phyloP scores from a whole-genome alignment of 371 early-diverging fungal genomes.

The Mortierella sp. region DNA sequence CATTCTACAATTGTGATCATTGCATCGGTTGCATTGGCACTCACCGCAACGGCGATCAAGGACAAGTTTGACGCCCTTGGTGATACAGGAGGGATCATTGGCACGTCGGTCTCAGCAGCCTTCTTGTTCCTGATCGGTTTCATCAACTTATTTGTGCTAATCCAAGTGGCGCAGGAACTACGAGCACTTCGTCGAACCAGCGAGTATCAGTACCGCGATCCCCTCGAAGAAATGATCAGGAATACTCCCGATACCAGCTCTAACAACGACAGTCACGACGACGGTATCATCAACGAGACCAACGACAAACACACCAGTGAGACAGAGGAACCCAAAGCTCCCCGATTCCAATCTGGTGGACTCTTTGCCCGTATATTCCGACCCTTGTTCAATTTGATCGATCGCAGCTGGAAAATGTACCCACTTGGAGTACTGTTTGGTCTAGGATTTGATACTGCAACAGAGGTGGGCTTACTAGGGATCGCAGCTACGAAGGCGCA shows the following conservation, averaged over 20 bases:
- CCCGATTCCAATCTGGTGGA: slow-evolving; percentile 49
- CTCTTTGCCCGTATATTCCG: slow-evolving; percentile 68
- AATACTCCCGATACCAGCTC: not conserved
- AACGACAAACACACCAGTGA: not conserved
- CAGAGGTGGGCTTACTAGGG: slow-evolving; percentile 71
- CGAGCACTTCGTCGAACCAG: slow-evolving; percentile 59
- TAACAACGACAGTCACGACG: not conserved
- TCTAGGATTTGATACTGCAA: slow-evolving; percentile 81
- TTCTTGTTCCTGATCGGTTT: slow-evolving; percentile 74
- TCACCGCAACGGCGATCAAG: slow-evolving; percentile 65
- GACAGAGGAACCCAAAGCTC: not conserved
- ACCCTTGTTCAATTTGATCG: slow-evolving; percentile 69
- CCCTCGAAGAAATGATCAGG: slow-evolving; percentile 53
- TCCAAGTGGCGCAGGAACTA: slow-evolving; percentile 61
- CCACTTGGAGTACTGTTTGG: slow-evolving; percentile 76
- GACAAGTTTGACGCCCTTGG: slow-evolving; percentile 65
- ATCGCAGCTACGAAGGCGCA: slow-evolving; percentile 69
- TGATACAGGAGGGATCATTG: slow-evolving; percentile 68
- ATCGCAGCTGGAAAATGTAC: slow-evolving; percentile 79
- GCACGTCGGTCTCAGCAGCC: slow-evolving; percentile 69
- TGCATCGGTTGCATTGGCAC: slow-evolving; percentile 68
- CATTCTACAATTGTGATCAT: slow-evolving; percentile 78
- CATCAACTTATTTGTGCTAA: slow-evolving; percentile 67
- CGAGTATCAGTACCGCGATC: slow-evolving; percentile 63
- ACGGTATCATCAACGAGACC: not conserved